These are phyloP conservation scores for Apostasia ramifera DNA, from an alignment of 106 monocot species.

Conservation along the genomic window DNA sequence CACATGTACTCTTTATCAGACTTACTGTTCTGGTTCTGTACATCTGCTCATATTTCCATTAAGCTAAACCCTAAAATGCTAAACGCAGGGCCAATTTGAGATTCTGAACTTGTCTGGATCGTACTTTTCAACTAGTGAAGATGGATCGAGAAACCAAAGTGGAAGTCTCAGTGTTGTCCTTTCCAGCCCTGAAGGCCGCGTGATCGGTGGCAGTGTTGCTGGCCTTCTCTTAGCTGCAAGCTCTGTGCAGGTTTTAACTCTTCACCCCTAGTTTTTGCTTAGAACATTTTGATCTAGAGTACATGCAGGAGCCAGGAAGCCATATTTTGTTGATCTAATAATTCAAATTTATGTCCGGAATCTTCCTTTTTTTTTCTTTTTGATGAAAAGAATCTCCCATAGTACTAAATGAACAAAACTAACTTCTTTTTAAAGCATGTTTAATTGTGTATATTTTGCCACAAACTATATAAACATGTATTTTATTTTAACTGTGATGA, in stretches of 20 bases:
- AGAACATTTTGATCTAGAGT: no score
- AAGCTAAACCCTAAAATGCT: background rate
- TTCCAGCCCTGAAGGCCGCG: conserved; percentile 26
- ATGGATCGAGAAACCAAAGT: conserved; percentile 17
- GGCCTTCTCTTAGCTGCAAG: conserved; percentile 35
- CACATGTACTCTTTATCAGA: background rate
- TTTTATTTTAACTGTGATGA: no score
- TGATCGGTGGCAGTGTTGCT: conserved; percentile 35
- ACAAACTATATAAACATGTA: no score
- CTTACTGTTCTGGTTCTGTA: background rate
- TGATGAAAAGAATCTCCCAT: no score
- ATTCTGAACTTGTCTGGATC: conserved; percentile 43
- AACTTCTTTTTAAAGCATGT: no score
- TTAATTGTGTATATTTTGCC: no score
- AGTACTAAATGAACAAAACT: no score
- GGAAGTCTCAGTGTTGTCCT: conserved; percentile 36
- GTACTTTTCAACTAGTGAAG: conserved; percentile 20
- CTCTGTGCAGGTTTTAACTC: conserved; percentile 34
- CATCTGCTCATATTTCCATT: background rate
- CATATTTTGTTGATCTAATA: no score
- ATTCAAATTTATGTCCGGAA: no score
- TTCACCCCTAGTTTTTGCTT: no score
- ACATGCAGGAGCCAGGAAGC: no score
- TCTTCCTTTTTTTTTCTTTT: no score
- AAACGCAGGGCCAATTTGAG: conserved; percentile 43